Percentiles rank a stretch among this genome's conserved stretches.
Evolutionary conservation across 1,139 yeast genomes (phyloP).

Genomic region (Kluyveromyces sp.): DNA sequence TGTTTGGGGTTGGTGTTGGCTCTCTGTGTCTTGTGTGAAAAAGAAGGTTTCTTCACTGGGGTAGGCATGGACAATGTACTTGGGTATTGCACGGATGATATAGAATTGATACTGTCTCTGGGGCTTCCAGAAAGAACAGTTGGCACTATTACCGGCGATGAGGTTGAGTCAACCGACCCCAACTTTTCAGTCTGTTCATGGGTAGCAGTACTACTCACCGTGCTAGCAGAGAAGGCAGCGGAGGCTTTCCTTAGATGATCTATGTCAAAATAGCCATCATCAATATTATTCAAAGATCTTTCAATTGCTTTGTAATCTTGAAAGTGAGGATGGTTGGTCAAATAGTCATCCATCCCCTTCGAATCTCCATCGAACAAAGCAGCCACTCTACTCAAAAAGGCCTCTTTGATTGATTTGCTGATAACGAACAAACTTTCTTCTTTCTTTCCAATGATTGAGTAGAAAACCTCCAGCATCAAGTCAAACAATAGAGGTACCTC

Average conservation of each 20-base stretch:
- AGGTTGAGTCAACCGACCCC: not conserved
- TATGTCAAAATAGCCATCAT: slow-evolving; percentile 58
- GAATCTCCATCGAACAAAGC: slow-evolving; percentile 21
- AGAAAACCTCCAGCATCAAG: slow-evolving; percentile 58
- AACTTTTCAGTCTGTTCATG: slow-evolving; percentile 9
- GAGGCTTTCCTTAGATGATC: slow-evolving; percentile 45
- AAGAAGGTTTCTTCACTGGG: slow-evolving; percentile 2
- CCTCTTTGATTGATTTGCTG: slow-evolving; percentile 22
- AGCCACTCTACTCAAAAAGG: slow-evolving; percentile 19
- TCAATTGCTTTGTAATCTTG: slow-evolving; percentile 20
- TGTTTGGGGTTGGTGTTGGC: slow-evolving; percentile 14
- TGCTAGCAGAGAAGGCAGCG: slow-evolving; percentile 22
- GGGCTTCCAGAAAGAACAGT: slow-evolving; percentile 25
- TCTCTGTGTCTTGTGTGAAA: slow-evolving; percentile 5
- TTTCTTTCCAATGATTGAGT: slow-evolving; percentile 60
- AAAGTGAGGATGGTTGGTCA: slow-evolving; percentile 25
- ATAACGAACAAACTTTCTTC: slow-evolving; percentile 47
- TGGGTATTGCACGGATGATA: slow-evolving; percentile 5
- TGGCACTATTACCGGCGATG: slow-evolving; percentile 12
- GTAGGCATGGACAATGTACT: not conserved
- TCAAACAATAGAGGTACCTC: slow-evolving; percentile 64
- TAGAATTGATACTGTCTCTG: slow-evolving; percentile 23
- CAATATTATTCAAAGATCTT: slow-evolving; percentile 38
- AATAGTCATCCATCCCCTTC: slow-evolving; percentile 35
- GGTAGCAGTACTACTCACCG: slow-evolving; percentile 16